Evolutionary conservation across 352 stramenopile species (phyloP).

Genomic region (Elongisporangium prolatum): DNA sequence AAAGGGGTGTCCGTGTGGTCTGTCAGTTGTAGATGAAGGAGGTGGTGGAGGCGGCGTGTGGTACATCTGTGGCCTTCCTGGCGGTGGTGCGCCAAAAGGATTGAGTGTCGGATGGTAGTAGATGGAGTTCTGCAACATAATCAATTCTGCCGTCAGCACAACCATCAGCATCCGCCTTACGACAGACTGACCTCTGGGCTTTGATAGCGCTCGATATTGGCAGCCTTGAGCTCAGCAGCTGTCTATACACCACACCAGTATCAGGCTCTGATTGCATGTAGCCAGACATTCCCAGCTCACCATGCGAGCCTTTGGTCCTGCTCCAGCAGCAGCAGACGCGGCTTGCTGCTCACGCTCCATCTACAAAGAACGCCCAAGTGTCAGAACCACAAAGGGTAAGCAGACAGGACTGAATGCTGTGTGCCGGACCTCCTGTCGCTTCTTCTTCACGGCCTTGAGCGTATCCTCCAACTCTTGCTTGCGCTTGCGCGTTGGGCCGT

Average conservation of each 20-base stretch:
- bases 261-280: background rate
- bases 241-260: slow-evolving; percentile 26
- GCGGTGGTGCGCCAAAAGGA: slow-evolving; percentile 63
- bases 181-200: slow-evolving; percentile 47
- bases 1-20: background rate
- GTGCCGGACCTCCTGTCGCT: slow-evolving; percentile 41
- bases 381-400: background rate
- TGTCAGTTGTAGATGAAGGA: slow-evolving; percentile 10
- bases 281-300: slow-evolving; percentile 7
- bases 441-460: slow-evolving; percentile 60
- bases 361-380: slow-evolving; percentile 10
- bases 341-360: slow-evolving; percentile 31
- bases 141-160: background rate
- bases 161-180: background rate
- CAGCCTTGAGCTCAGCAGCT: slow-evolving; percentile 39
- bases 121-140: slow-evolving; percentile 51
- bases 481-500: slow-evolving; percentile 62
- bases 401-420: no score
- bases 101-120: slow-evolving; percentile 82
- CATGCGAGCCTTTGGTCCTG: slow-evolving; percentile 19
- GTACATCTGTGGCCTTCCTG: slow-evolving; percentile 60
- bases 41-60: slow-evolving; percentile 22
- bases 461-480: slow-evolving; percentile 80
- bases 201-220: slow-evolving; percentile 62
- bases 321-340: background rate